phyloP scores from a whole-genome alignment of 352 stramenopile species.

The Hyaloperonospora brassicae region DNA sequence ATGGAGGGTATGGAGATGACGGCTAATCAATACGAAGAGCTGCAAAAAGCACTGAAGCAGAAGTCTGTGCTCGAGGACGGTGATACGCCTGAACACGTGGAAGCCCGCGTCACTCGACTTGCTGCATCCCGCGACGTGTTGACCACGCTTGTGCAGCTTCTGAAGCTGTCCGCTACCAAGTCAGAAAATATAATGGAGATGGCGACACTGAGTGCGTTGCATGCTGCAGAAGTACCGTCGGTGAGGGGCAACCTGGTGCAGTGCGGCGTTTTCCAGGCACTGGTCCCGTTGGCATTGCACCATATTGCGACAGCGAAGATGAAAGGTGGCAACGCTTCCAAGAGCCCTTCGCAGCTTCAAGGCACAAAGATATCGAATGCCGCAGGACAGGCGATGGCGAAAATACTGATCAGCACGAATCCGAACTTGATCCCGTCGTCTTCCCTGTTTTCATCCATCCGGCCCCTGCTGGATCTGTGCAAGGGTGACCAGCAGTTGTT shows the following conservation, averaged over 20 bases:
- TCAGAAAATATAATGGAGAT: slow-evolving; percentile 75
- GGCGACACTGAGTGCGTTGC: slow-evolving; percentile 56
- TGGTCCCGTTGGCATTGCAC: slow-evolving; percentile 59
- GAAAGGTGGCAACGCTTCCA: slow-evolving; percentile 17
- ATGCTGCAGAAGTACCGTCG: slow-evolving; percentile 53
- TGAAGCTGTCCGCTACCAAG: slow-evolving; percentile 69
- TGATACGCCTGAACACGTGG: slow-evolving; percentile 71
- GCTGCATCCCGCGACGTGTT: slow-evolving; percentile 45
- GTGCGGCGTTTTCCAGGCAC: slow-evolving; percentile 62
- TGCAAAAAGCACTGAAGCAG: slow-evolving; percentile 90
- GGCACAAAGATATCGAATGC: slow-evolving; percentile 83
- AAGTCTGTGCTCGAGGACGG: slow-evolving; percentile 91
- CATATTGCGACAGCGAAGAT: slow-evolving; percentile 24
- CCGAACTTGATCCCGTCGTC: slow-evolving; percentile 81
- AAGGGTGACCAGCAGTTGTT: slow-evolving; percentile 89
- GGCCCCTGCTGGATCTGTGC: slow-evolving; percentile 89
- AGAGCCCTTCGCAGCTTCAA: slow-evolving; percentile 46
- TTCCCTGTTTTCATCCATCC: slow-evolving; percentile 70
- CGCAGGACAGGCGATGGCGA: slow-evolving; percentile 89
- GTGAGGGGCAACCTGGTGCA: slow-evolving; percentile 74
- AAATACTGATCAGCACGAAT: slow-evolving; percentile 96
- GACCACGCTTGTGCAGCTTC: slow-evolving; percentile 67
- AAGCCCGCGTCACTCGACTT: slow-evolving; percentile 47
- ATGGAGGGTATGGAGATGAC: slow-evolving; percentile 96
- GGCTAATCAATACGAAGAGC: slow-evolving; percentile 95